These are phyloP conservation scores for Talaromyces sp. DNA, from an alignment of 2,329 filamentous ascomycete genomes.

Conservation along the genomic window DNA sequence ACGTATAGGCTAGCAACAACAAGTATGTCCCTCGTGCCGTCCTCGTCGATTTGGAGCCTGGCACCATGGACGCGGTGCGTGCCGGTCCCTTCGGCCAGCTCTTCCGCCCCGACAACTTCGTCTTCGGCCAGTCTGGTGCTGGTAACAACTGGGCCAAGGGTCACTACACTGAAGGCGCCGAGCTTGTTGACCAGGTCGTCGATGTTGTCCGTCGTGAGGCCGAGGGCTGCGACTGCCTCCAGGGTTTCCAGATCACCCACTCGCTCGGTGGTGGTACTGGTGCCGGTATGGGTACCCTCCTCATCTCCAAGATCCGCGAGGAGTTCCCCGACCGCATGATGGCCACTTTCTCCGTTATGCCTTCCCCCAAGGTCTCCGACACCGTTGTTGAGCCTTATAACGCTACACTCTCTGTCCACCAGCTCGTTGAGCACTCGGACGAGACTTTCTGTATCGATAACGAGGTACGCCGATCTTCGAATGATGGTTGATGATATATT, in stretches of 20 bases:
- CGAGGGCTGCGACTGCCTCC: constrained; percentile 97
- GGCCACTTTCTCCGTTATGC: constrained; percentile 98
- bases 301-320: constrained; percentile 99
- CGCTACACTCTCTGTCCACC: constrained; percentile 96
- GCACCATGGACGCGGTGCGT: constrained; percentile 99
- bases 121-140: constrained; percentile 98
- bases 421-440: constrained; percentile 99
- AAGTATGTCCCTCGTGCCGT: constrained; percentile 99
- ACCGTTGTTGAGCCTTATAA: constrained; percentile 99
- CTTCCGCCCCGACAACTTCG: constrained; percentile 99
- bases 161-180: constrained; percentile 99
- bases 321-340: constrained; percentile 99
- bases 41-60: constrained; percentile 98
- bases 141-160: constrained; percentile 99
- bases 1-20: constrained; percentile 77
- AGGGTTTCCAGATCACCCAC: constrained; percentile 99
- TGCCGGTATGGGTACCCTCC: constrained; percentile 99
- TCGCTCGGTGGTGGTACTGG: constrained; percentile 99
- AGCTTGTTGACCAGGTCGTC: constrained; percentile 96
- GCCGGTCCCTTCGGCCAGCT: constrained; percentile 97
- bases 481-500: background rate
- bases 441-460: constrained; percentile 99
- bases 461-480: constrained; percentile 55
- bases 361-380: constrained; percentile 98
- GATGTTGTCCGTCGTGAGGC: constrained; percentile 98